Evolutionary conservation across 1,139 yeast species (phyloP).

Genomic region (Schizosaccharomyces versatilis): DNA sequence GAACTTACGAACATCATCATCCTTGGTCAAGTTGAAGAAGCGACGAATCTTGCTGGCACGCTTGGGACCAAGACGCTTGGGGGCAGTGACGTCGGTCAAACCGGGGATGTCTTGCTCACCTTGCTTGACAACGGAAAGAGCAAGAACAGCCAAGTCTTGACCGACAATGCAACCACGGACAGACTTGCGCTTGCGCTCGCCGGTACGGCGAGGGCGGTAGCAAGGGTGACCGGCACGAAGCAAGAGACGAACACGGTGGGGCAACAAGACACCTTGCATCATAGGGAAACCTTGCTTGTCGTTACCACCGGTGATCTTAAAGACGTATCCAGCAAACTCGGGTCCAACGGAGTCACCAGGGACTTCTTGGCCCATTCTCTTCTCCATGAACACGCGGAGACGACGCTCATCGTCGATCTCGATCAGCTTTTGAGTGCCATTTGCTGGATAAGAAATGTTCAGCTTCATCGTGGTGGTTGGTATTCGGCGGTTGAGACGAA

Average conservation of each 20-base stretch:
- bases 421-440: slow-evolving; percentile 96
- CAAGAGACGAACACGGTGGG: slow-evolving; percentile 96
- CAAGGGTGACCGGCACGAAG: slow-evolving; percentile 89
- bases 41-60: slow-evolving; percentile 99
- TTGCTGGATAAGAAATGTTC: slow-evolving; percentile 99
- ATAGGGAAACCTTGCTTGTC: slow-evolving; percentile 99
- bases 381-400: slow-evolving; percentile 94
- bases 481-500: too few species aligned
- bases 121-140: slow-evolving; percentile 86
- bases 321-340: slow-evolving; percentile 97
- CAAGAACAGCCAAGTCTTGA: slow-evolving; percentile 85
- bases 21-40: slow-evolving; percentile 96
- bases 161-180: slow-evolving; percentile 99
- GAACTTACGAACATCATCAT: slow-evolving; percentile 83
- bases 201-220: slow-evolving; percentile 98
- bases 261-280: slow-evolving; percentile 93
- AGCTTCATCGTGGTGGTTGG: slow-evolving; percentile 28
- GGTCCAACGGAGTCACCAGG: slow-evolving; percentile 97
- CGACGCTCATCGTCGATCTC: slow-evolving; percentile 98
- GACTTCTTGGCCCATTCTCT: slow-evolving; percentile 99
- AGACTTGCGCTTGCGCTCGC: slow-evolving; percentile 99
- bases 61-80: slow-evolving; percentile 99
- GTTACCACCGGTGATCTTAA: slow-evolving; percentile 98
- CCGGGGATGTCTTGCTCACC: slow-evolving; percentile 93
- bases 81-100: slow-evolving; percentile 79